Base-by-base conservation (phyloP, 2,329 filamentous ascomycete species). In the Davidsoniella australis region DNA sequence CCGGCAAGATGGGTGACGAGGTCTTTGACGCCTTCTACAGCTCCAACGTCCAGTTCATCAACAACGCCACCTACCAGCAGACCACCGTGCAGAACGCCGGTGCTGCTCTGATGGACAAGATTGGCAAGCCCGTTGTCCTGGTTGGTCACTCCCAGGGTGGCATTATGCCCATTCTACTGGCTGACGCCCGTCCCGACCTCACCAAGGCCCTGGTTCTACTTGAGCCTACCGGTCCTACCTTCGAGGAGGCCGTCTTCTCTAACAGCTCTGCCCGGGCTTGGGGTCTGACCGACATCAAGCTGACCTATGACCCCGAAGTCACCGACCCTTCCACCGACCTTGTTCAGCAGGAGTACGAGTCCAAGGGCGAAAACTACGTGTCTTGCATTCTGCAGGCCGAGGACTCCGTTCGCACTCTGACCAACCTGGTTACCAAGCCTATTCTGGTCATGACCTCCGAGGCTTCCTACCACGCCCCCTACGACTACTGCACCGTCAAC, bases 211-310 rank as follows among this genome's bases (percentile, higher is more conserved):
- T 72, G 2, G 56, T 73, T 1, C 58, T 64, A 0, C 55, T 73
- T 2, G 70, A 73, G 56, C 68, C 69, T 2, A 61, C 60, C 0
- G 69, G 69, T 0, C 69, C 70, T 9, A 69, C 68, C 0, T 73
- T 73, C 55, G 60, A 55, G 23, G 66, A 71, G 12, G 61, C 60
- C 8, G 57, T 64, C 26, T 62, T 68, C 36, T 62, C 58, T n/a
- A 62, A 57, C 18, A 56, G 55, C 0, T 53, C 62, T 1, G 58
- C 61, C 2, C 58, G 64, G 2, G 55, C 61, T 0, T 76, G 64
- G 56, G 73, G 71, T 1, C 54, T 75, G 5, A 66, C 70, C 5
- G 64, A 70, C 41, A 64, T 69, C n/a, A 66, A 69, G 0, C 52
- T 76, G 14, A 66, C 63, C 0, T 76, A 72, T 55, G 59, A 59